phyloP scores from a whole-genome alignment of 306 rosid species.

The Abrus precatorius region DNA sequence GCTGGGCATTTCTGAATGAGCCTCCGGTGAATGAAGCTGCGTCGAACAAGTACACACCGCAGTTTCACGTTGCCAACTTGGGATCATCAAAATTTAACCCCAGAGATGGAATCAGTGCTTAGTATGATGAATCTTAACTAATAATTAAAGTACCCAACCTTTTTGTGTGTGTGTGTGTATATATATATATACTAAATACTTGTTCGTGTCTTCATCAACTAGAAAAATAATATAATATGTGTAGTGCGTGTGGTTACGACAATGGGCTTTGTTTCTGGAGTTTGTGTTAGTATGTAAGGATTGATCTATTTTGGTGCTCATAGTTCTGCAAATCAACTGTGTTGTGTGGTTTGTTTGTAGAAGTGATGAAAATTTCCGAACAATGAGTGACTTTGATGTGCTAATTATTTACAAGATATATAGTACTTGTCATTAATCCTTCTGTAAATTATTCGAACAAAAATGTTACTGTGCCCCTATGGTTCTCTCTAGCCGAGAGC shows the following conservation, averaged over 20 bases:
- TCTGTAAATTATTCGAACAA: neutral
- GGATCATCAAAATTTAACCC: conserved; percentile 47
- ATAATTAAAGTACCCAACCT: neutral
- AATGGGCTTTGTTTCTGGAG: neutral
- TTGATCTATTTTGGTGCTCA: neutral
- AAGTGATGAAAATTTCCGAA: neutral
- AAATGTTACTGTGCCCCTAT: neutral
- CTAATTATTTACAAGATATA: neutral
- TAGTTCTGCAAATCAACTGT: neutral
- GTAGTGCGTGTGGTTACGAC: neutral
- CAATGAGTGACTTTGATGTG: conserved; percentile 18
- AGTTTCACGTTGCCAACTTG: conserved; percentile 64
- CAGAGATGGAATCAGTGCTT: conserved; percentile 52
- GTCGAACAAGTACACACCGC: conserved; percentile 62
- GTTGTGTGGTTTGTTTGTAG: conserved; percentile 4
- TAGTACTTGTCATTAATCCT: neutral
- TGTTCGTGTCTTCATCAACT: too few species aligned
- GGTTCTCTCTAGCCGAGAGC: too few species aligned
- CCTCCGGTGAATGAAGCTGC: conserved; percentile 67
- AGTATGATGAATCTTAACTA: neutral
- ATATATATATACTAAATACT: neutral
- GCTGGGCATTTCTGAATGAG: conserved; percentile 92
- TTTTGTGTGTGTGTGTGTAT: neutral
- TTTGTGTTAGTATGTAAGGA: neutral
- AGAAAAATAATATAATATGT: neutral